Conservation (phyloP, 257 asterid genomes). For the Fraxinus excelsior region DNA sequence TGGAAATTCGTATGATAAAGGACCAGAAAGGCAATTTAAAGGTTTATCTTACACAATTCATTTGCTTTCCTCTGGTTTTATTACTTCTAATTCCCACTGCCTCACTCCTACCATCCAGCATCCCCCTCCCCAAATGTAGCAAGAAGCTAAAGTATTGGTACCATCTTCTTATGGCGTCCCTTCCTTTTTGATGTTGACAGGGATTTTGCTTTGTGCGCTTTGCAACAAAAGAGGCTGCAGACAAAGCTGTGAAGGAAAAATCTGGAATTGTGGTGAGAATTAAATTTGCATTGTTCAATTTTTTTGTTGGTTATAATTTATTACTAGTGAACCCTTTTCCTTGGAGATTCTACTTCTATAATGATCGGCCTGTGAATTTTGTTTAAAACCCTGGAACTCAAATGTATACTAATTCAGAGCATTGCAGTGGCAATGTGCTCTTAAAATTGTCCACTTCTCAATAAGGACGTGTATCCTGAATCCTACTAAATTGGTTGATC, state of each 20-base stretch:
- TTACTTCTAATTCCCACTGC: slow-evolving; percentile 19
- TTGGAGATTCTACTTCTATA: slow-evolving; percentile 7
- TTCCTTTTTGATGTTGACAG: slow-evolving; percentile 42
- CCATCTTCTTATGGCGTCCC: slow-evolving; percentile 21
- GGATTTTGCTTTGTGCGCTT: slow-evolving; percentile 90
- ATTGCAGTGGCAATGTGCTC: slow-evolving; percentile 7
- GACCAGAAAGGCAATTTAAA: slow-evolving; percentile 61
- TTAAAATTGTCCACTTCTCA: background rate
- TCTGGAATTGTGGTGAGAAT: slow-evolving; percentile 66
- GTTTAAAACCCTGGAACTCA: slow-evolving; percentile 12
- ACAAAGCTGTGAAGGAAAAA: slow-evolving; percentile 78
- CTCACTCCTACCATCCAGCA: background rate
- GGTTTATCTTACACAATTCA: slow-evolving; percentile 42
- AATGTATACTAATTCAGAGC: background rate
- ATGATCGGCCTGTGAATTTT: slow-evolving; percentile 14
- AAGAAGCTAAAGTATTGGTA: slow-evolving; percentile 17
- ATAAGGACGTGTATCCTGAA: background rate
- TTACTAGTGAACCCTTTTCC: slow-evolving; percentile 7
- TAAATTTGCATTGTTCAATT: background rate
- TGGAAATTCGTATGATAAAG: slow-evolving; percentile 69
- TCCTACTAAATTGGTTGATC: slow-evolving; percentile 5
- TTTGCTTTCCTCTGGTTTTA: slow-evolving; percentile 13
- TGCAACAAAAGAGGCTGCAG: slow-evolving; percentile 78
- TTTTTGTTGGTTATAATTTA: slow-evolving; percentile 10
- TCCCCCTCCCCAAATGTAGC: background rate